Evolutionary conservation across 2,329 filamentous ascomycete genomes (phyloP), one percentile per base, ranked within the genome.

Genomic region (Trichoderma atroviride): DNA sequence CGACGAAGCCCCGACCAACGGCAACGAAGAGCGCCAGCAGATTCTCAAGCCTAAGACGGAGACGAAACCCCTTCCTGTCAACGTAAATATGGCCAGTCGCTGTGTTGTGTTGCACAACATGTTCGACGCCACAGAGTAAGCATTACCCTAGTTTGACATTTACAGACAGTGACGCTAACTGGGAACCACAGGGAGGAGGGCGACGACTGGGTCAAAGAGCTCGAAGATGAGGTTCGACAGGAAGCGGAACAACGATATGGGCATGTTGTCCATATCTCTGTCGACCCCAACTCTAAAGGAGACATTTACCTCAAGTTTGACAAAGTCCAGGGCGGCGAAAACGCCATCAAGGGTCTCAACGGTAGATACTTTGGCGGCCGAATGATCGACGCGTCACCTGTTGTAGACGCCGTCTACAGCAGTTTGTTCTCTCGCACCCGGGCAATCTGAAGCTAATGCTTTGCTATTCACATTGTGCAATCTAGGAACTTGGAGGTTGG

Each of bases 261-360:
- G 78, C 92, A 95, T 76, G 95, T 99, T 77, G 94, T 98, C 80
- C 96, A 99, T 88, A 96, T 98, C 82, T 89, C 94, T 75, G 88
- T 97, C 82, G 95, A 98, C 84, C 89, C 92, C 74, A 96, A 97
- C 83, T 96, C 94, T 59, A 89, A 92, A 81, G 96, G 96, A 82
- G 96, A 99, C 79, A 95, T 99, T 76, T 99, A 97, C 82, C 90
- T 99, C 80, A 99, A 99, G 82, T 99, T 99, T 83, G 94, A 97
- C 82, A 92, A 93, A 77, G 92, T 98, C 72, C 89, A 94, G 80
- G 95, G 95, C 75, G 95, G 95, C 79, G 93, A 97, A 82, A 98
- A 97, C 79, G 96, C 96, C 76, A 96, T 98, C 83, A 96, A 97
- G 81, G 96, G 96, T 78, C 89, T 99, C 72, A 98, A 99, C 81